Evolutionary conservation across 495 filamentous ascomycete species (phyloP), one percentile per base, ranked within the genome.

Genomic region (Xylaria castorea): DNA sequence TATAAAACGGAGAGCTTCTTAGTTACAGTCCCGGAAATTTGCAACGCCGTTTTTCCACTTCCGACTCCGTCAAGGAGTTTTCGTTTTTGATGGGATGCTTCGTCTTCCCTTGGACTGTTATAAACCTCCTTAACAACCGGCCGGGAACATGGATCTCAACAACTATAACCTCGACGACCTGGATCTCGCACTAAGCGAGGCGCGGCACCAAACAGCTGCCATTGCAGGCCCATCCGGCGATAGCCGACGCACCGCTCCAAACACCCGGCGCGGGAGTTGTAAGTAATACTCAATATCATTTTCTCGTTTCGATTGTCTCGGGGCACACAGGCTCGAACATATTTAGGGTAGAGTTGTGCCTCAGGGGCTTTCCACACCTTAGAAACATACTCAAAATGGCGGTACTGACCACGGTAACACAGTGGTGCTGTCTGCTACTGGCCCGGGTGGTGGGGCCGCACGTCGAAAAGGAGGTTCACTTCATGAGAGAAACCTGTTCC

Each of bases 141-240:
- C 9, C 22, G 36, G 22, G 3, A 57, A 44, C 66, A 71, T 71
- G 69, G 58, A 71, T 46, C 30, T 42, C 58, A 65, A 64, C 58
- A 75, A 77, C 27, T 79, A 77, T 48, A 79, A 79, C 67, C 77
- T 77, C 70, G 75, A 79, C 66, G 77, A 79, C 55, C 73, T 79
- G 22, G 77, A 79, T 58, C 27, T 68, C 51, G 73, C 75, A 7
- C 68, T 79, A 34, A 75, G 77, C 69, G 75, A 77, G 62, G 60
- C 73, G 11, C 71, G 77, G 50, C 73, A 77, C 53, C 73, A 79
- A 32, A 40, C 72, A 5, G 66, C 71, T 34, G 61, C 71, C n/a
- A 61, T 77, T 8, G 64, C 71, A 46, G 73, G 71, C n/a, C 71
- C 67, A 34, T 70, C 73, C 42, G 70, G 62, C 1, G 66, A 71